phyloP scores from a whole-genome alignment of 805 yeast genomes.

The Scheffersomyces lignosus region DNA sequence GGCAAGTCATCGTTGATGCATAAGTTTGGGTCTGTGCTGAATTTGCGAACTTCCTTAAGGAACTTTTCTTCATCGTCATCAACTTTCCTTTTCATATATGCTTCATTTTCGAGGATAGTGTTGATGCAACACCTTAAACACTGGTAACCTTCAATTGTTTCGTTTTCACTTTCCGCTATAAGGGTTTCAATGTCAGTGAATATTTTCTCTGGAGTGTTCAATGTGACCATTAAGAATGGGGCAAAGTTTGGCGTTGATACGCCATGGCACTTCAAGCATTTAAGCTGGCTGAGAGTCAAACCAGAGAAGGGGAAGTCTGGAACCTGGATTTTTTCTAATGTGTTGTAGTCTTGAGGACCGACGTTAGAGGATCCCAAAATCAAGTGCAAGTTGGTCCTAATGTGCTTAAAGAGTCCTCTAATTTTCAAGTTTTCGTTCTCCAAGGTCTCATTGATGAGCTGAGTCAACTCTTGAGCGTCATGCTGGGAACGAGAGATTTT shows the following conservation, averaged over 20 bases:
- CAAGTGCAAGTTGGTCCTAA: constrained; percentile 7
- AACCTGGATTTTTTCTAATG: constrained; percentile 21
- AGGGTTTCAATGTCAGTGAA: constrained; percentile 52
- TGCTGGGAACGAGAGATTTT: constrained; percentile 81
- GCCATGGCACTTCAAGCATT: constrained; percentile 66
- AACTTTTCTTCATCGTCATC: constrained; percentile 15
- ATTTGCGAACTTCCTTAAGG: constrained; percentile 33
- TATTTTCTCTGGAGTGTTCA: constrained; percentile 65
- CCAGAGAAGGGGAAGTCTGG: constrained; percentile 80
- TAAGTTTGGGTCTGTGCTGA: constrained; percentile 36
- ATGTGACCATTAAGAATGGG: constrained; percentile 69
- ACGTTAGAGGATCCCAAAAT: constrained; percentile 1
- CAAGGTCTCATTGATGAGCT: constrained; percentile 74
- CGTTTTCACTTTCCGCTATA: constrained; percentile 56
- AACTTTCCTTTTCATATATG: constrained; percentile 12
- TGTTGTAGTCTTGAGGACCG: constrained; percentile 9
- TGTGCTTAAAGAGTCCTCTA: constrained; percentile 27
- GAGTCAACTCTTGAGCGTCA: constrained; percentile 93
- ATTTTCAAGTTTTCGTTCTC: constrained; percentile 59
- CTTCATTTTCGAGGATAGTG: constrained; percentile 31
- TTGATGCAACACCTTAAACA: constrained; percentile 68
- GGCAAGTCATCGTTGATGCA: constrained; percentile 68
- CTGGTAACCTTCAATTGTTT: constrained; percentile 75
- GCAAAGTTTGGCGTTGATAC: constrained; percentile 58
- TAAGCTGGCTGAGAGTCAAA: constrained; percentile 60